Evolutionary conservation across 2,329 filamentous ascomycete species (phyloP), one percentile per base, ranked within the genome.

Genomic region (Sphaerulina populicola): DNA sequence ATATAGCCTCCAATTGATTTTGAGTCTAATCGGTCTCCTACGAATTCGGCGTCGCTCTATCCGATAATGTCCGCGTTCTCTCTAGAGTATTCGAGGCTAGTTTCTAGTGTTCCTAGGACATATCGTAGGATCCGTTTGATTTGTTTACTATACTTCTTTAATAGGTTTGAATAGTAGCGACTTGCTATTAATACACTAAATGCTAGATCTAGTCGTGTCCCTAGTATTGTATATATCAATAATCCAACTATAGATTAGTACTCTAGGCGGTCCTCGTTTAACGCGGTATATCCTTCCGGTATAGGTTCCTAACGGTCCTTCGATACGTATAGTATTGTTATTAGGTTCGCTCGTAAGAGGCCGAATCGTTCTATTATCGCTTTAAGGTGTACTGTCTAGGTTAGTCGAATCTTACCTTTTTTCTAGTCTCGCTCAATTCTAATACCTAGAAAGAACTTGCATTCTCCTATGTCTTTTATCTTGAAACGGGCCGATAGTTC

Each of bases 221-320:
- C 30, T 10, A 49, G 38, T 42, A 49, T 47, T 31, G n/a, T 23
- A 15, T 48, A 48, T 48, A 48, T 48, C 29, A 48, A 31, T 30
- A 18, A 48, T 11, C 40, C 18, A 29, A 50, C 47, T 36, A 44
- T 37, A 15, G 29, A 44, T 50, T 50, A 50, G 15, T 50, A 50
- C 35, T 50, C 33, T 2, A 33, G 30, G 2, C 30, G 30, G 30
- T 2, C 2, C 4, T 33, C 11, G 11, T 33, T 33, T 9, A 12
- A 33, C 2, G 4, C 30, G 7, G 11, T 12, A 8, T 33, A 8
- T 33, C 30, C 30, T 33, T 9, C 30, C 4, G 4, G 30, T 2
- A 3, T 33, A 33, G 30, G 30, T 12, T 33, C 30, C 30, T 33
- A 33, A 2, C 11, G 30, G 2, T 33, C 30, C 30, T 33, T 33